phyloP scores from a whole-genome alignment of 1,139 yeast genomes.

The Lodderomyces margitis region DNA sequence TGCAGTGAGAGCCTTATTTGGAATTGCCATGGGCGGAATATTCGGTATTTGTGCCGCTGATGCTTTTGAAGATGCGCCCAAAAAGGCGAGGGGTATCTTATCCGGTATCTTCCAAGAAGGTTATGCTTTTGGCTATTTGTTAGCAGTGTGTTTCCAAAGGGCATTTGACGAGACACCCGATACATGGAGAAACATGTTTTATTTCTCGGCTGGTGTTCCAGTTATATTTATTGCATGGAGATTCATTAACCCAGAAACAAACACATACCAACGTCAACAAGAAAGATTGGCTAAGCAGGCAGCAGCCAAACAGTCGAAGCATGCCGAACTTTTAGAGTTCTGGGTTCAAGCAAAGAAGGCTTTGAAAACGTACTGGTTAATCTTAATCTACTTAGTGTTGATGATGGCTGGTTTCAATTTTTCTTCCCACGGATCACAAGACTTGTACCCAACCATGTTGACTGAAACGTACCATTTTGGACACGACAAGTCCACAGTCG shows the following conservation, averaged over 20 bases:
- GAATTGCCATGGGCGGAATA: slow-evolving; percentile 45
- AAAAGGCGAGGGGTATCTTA: slow-evolving; percentile 35
- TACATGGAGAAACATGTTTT: slow-evolving; percentile 42
- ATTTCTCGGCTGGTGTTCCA: slow-evolving; percentile 45
- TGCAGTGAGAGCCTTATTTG: slow-evolving; percentile 41
- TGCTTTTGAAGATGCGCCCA: slow-evolving; percentile 39
- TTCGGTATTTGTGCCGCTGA: slow-evolving; percentile 36
- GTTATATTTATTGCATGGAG: slow-evolving; percentile 38
- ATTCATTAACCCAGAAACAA: slow-evolving; percentile 36
- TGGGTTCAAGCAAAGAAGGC: slow-evolving; percentile 25
- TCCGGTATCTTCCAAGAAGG: slow-evolving; percentile 36
- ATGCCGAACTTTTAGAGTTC: slow-evolving; percentile 11
- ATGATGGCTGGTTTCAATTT: slow-evolving; percentile 46
- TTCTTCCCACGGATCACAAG: slow-evolving; percentile 41
- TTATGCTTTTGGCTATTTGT: slow-evolving; percentile 43
- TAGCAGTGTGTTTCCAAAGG: slow-evolving; percentile 41
- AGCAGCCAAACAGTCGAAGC: slow-evolving; percentile 12
- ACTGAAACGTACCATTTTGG: slow-evolving; percentile 29
- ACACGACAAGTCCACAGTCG: slow-evolving; percentile 32
- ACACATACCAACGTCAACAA: slow-evolving; percentile 28
- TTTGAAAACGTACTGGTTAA: slow-evolving; percentile 37
- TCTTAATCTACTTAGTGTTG: slow-evolving; percentile 33
- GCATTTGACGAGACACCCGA: slow-evolving; percentile 33
- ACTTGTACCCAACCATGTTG: slow-evolving; percentile 37
- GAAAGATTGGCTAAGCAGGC: slow-evolving; percentile 20